A percentile compares a stretch with the other conserved stretches of the same genome.
These are phyloP conservation scores for Jatropha curcas DNA, from an alignment of 345 rosid genomes.

Conservation along the genomic window DNA sequence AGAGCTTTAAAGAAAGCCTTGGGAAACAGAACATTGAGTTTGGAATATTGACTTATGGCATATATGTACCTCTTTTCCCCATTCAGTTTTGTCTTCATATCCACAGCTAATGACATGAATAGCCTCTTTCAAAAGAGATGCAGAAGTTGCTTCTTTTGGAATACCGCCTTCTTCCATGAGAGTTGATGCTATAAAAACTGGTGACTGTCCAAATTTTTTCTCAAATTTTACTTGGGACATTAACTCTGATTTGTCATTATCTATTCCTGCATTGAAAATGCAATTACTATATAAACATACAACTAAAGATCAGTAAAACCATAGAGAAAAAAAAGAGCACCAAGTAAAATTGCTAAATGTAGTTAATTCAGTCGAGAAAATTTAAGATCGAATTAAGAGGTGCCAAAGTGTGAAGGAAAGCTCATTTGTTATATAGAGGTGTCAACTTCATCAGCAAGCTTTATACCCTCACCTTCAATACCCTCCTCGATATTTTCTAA, in stretches of 20 bases:
- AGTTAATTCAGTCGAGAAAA: background rate
- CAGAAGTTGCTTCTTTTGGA: constrained; percentile 47
- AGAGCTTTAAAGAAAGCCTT: background rate
- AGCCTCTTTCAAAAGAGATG: constrained; percentile 68
- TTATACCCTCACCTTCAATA: constrained; percentile 45
- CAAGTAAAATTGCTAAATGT: background rate
- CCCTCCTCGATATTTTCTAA: constrained; percentile 77
- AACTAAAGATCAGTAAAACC: background rate
- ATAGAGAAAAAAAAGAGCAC: background rate
- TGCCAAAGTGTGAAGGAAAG: background rate
- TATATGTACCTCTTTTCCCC: constrained; percentile 67
- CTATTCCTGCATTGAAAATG: constrained; percentile 36
- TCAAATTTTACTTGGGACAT: constrained; percentile 52
- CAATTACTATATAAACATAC: background rate
- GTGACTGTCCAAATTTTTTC: constrained; percentile 62
- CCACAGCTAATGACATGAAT: constrained; percentile 71
- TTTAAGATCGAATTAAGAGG: background rate
- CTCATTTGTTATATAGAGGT: background rate
- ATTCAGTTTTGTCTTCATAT: constrained; percentile 70
- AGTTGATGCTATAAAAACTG: constrained; percentile 51
- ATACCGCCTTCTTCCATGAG: constrained; percentile 57
- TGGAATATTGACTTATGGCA: background rate
- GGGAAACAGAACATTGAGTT: constrained; percentile 1
- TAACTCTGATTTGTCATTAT: constrained; percentile 44
- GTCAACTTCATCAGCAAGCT: background rate